Evolutionary conservation across 1,284 basidiomycete genomes (phyloP), one percentile per base, ranked within the genome.

Genomic region (Cerioporus squamosus): DNA sequence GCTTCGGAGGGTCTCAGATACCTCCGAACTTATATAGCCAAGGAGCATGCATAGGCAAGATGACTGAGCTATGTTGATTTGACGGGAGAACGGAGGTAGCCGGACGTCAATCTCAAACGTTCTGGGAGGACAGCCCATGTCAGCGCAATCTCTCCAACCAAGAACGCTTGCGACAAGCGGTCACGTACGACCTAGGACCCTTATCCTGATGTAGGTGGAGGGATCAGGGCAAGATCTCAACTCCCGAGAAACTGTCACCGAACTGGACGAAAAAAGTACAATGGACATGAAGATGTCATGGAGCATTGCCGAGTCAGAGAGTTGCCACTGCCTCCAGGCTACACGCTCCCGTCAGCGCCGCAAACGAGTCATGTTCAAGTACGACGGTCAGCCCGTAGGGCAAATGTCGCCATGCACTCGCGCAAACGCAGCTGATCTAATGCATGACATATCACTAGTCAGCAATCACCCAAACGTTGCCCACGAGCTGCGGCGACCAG

Each of bases 101-200:
- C 59, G 60, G 46, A 48, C 61, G 63, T 64, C 63, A 64, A 58
- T 55, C 60, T 62, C 60, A 64, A 64, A 64, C 63, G 51, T 58
- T 42, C 59, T 64, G 33, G 10, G 33, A 59, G 58, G 44, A 64
- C 51, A 60, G 55, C 55, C 60, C 54, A 46, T 59, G 58, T 58
- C 57, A 64, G 60, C 53, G 58, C 62, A 55, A 60, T 48, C 38
- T 51, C 53, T 51, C 44, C 45, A 47, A 55, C 46, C 38, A 54
- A 51, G 53, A 51, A 51, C 43, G 51, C 38, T 26, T 53, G 31
- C 36, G 51, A 56, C 53, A 53, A 49, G 56, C 59, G 24, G 39
- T 52, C 55, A 43, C 45, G 57, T 43, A 53, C 51, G 53, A 46
- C 31, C 26, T 48, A 51, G 43, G 53, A 53, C 42, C 38, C 45